phyloP scores from a whole-genome alignment of 129 eudicot genomes.

The Ambrosia trifida region DNA sequence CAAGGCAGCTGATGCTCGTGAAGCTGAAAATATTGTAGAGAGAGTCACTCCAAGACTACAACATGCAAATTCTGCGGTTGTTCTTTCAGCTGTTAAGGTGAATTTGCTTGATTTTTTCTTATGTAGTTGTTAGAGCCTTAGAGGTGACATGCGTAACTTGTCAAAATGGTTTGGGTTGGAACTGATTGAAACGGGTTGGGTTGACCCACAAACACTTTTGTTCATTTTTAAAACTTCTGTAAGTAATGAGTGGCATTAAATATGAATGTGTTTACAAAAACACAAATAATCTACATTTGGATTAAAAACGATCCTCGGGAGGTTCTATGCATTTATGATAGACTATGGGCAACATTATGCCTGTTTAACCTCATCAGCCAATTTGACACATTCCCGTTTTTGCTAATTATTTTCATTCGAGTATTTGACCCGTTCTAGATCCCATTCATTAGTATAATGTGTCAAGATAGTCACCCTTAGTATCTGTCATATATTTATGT shows the following conservation, averaged over 20 bases:
- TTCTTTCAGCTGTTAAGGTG: conserved; percentile 99
- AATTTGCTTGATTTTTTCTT: conserved; percentile 4
- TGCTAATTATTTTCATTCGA: background rate
- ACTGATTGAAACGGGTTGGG: background rate
- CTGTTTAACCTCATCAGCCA: background rate
- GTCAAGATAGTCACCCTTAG: background rate
- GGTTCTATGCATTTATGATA: background rate
- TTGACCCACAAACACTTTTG: background rate
- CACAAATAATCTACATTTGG: background rate
- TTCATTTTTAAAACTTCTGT: background rate
- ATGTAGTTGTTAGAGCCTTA: conserved; percentile 11
- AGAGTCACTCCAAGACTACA: conserved; percentile 95
- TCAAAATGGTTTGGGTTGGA: background rate
- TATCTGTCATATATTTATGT: background rate
- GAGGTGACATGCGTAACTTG: background rate
- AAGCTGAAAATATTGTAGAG: conserved; percentile 97
- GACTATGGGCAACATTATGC: background rate
- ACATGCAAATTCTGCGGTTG: conserved; percentile 99
- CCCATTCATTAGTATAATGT: background rate
- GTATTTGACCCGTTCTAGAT: background rate
- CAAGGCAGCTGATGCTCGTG: conserved; percentile 97
- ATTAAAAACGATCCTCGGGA: background rate
- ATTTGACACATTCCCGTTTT: background rate
- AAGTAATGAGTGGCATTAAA: background rate
- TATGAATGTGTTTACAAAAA: background rate